These are phyloP conservation scores for Boletus reticulatus DNA, from an alignment of 768 basidiomycete genomes.

Conservation along the genomic window DNA sequence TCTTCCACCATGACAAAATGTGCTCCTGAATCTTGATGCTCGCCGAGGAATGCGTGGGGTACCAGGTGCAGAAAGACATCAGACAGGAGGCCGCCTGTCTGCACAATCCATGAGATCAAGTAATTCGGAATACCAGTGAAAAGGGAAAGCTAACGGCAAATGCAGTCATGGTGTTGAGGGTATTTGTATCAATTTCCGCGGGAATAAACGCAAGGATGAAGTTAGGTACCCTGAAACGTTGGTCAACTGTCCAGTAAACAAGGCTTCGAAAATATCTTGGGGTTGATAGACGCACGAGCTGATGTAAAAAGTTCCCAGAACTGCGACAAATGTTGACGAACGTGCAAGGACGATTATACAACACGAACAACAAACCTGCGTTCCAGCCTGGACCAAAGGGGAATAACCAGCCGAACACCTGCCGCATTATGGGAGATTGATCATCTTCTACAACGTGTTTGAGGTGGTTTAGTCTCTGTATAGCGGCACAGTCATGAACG, in stretches of 20 bases:
- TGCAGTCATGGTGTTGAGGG: constrained; percentile 91
- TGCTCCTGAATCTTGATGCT: constrained; percentile 68
- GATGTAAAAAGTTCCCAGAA: constrained; percentile 93
- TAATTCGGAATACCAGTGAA: constrained; percentile 8
- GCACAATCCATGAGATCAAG: constrained; percentile 18
- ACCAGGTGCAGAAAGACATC: constrained; percentile 92
- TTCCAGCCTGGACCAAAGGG: constrained; percentile 92
- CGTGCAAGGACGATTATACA: constrained; percentile 10
- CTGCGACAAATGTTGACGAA: constrained; percentile 32
- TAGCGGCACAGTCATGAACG: constrained; percentile 39
- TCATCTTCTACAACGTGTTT: constrained; percentile 59
- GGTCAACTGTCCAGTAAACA: constrained; percentile 17
- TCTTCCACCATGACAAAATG: constrained; percentile 86
- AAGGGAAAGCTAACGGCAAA: constrained; percentile 64
- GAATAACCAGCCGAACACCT: constrained; percentile 78
- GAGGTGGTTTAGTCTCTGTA: constrained; percentile 51
- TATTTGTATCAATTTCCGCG: constrained; percentile 78
- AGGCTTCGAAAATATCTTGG: constrained; percentile 12
- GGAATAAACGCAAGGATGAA: constrained; percentile 95
- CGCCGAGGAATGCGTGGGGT: constrained; percentile 91
- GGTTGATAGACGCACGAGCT: constrained; percentile 69
- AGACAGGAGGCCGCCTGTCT: constrained; percentile 89
- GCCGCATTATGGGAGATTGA: constrained; percentile 74
- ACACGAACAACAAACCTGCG: constrained; percentile 43
- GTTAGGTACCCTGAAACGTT: constrained; percentile 73